Evolutionary conservation across 306 rosid genomes (phyloP), one percentile per base, ranked within the genome.

Genomic region (Medicago lupulina): DNA sequence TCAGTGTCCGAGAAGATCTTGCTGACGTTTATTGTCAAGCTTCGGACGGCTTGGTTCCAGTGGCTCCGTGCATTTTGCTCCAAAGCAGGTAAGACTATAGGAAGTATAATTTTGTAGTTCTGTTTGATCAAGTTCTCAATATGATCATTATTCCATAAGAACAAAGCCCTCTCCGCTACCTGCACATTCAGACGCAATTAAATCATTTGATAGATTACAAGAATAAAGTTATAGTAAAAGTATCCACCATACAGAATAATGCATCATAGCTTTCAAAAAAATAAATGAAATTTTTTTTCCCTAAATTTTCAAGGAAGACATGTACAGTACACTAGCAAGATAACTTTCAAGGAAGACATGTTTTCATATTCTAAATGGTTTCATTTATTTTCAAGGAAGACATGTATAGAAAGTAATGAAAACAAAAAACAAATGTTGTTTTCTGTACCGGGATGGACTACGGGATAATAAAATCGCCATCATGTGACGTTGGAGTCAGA

Each of bases 81-180:
- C 76, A 95, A 75, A 2, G 97, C 84, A 53, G 99, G 97, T 70
- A 95, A 89, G 63, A 95, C 88, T 50, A 95, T 83, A 64, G 99
- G 97, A 81, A 95, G 90, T 70, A 95, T 86, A 5, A 81, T 72
- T 69, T 78, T 83, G 83, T 88, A 84, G 77, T 95, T 95, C 82
- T 92, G 97, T 76, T 90, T 90, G 83, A 95, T 90, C 19, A 95
- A 84, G 76, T 70, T 92, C 81, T 79, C 92, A 65, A 95, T 89
- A 80, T 90, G 97, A 51, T 89, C 92, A 71, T 92, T 92, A 82
- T 95, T 95, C 99, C 99, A 95, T 61, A 95, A 89, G 86, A 95
- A 95, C 72, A 95, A 82, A 43, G 99, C 93, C 78, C 99, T 90
- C 79, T 95, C 99, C 8, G 99, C 99, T 76, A 95, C 99, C 99